A percentile compares a stretch with the other conserved stretches of the same genome.
Evolutionary conservation across 768 basidiomycete species (phyloP).

Genomic region (Serendipita sp.): DNA sequence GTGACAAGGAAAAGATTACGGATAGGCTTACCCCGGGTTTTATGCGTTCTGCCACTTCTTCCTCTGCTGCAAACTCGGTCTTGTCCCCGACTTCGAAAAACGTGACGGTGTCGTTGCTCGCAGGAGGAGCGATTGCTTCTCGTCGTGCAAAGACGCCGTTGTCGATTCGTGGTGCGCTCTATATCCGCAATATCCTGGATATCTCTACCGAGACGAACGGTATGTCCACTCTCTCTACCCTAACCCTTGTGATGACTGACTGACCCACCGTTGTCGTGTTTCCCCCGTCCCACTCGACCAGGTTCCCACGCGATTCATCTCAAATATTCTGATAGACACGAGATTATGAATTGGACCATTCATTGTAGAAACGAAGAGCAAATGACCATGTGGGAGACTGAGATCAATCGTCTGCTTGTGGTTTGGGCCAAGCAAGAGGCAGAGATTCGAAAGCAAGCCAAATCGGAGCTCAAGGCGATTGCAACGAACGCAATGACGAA

Average conservation of each 20-base stretch:
- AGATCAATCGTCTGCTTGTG: constrained; percentile 71
- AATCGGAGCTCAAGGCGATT: not conserved
- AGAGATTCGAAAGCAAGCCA: not conserved
- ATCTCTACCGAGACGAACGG: not conserved
- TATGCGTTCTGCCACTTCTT: not conserved
- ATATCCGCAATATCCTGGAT: constrained; percentile 1
- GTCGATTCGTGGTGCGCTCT: not conserved
- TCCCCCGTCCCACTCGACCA: not conserved
- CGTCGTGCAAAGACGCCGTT: not conserved
- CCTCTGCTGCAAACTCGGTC: too few species aligned
- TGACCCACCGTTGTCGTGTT: too few species aligned
- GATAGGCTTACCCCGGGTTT: not conserved
- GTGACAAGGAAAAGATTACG: not conserved
- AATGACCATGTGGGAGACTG: constrained; percentile 78
- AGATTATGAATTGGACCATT: constrained; percentile 21
- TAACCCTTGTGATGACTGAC: not conserved
- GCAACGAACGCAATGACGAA: not conserved
- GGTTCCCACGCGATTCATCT: not conserved
- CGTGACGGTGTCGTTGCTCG: not conserved
- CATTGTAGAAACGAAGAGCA: constrained; percentile 87
- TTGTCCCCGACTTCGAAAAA: not conserved
- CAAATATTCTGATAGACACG: not conserved
- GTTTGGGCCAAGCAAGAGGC: not conserved
- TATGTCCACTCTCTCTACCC: not conserved
- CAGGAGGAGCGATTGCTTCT: not conserved